Evolutionary conservation across 2,329 filamentous ascomycete genomes (phyloP).

Genomic region (Ceratocystis cubensis): DNA sequence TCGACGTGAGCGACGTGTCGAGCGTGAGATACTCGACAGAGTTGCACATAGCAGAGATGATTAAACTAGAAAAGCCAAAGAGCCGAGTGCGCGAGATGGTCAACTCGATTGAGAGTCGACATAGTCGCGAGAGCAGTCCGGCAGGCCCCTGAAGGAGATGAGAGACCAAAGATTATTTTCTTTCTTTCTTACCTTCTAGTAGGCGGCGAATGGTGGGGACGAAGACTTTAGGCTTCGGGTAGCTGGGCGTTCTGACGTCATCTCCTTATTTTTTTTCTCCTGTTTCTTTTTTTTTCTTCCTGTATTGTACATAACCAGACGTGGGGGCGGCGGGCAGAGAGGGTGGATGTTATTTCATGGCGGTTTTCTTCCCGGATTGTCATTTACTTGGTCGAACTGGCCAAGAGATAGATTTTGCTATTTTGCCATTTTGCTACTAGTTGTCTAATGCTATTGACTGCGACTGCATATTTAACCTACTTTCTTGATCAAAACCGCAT

Average conservation of each 20-base stretch:
- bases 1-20: constrained; percentile 15
- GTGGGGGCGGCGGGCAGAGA: neutral
- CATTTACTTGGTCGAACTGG: neutral
- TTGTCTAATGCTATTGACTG: neutral
- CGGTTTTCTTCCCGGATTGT: neutral
- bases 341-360: neutral
- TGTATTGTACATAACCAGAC: constrained; percentile 11
- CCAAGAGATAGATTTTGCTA: constrained; percentile 2
- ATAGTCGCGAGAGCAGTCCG: constrained; percentile 34
- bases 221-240: neutral
- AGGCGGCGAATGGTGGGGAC: neutral
- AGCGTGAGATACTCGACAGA: constrained; percentile 16
- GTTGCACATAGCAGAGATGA: constrained; percentile 34
- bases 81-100: constrained; percentile 44
- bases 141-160: constrained; percentile 17
- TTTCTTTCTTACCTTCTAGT: neutral
- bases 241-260: neutral
- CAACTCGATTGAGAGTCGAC: constrained; percentile 38
- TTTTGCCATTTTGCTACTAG: neutral
- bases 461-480: neutral
- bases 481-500: neutral
- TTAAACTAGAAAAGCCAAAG: constrained; percentile 32
- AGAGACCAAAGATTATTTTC: neutral
- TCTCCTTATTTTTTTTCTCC: constrained; percentile 10
- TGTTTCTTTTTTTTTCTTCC: constrained; percentile 6